phyloP scores from a whole-genome alignment of 805 yeast genomes.

The Spathaspora passalidarum region DNA sequence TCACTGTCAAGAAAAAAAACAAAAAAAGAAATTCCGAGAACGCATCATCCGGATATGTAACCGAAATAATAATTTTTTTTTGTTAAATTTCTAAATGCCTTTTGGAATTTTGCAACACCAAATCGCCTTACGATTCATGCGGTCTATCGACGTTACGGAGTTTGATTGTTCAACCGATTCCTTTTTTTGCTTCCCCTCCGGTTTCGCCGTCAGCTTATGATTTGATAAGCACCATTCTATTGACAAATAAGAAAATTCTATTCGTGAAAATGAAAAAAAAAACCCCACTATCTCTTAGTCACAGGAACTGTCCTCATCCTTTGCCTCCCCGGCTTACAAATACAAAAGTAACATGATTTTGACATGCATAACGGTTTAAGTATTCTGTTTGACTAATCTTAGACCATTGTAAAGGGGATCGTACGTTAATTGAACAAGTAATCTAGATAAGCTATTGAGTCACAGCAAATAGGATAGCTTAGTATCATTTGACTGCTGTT shows the following conservation, averaged over 20 bases:
- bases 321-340: too few relatives aligned
- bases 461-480: neutral
- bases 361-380: too few relatives aligned
- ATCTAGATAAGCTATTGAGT: neutral
- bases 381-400: too few relatives aligned
- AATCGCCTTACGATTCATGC: neutral
- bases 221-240: neutral
- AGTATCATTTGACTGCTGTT: neutral
- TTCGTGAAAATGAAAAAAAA: neutral
- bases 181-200: neutral
- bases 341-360: too few relatives aligned
- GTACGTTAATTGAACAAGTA: too few relatives aligned
- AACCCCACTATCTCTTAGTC: neutral
- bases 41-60: neutral
- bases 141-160: too few relatives aligned
- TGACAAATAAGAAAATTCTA: neutral
- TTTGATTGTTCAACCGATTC: neutral
- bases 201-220: neutral
- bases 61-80: neutral
- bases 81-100: conserved; percentile 1
- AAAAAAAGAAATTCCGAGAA: neutral
- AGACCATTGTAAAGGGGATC: too few relatives aligned
- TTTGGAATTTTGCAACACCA: neutral
- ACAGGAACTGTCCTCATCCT: too few relatives aligned
- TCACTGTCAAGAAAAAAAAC: neutral